Conservation (phyloP, 768 basidiomycete species). For the Trametes punicea region DNA sequence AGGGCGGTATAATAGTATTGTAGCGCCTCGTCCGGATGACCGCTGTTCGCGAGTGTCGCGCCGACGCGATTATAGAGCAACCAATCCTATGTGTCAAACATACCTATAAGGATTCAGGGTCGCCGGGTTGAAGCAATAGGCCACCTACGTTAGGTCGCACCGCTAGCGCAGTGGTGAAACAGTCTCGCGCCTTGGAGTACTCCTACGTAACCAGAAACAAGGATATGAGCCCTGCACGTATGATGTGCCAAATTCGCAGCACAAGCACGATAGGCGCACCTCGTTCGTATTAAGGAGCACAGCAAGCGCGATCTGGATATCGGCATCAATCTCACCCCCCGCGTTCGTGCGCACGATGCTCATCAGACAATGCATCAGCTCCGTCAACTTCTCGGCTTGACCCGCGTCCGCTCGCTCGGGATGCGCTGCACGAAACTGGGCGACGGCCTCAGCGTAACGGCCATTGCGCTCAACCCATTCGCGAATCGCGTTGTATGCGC, state of each 20-base stretch:
- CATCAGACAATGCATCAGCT: slow-evolving; percentile 76
- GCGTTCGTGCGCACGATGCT: slow-evolving; percentile 65
- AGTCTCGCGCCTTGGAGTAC: slow-evolving; percentile 89
- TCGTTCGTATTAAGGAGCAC: slow-evolving; percentile 91
- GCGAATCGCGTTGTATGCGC: slow-evolving; percentile 77
- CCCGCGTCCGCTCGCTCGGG: slow-evolving; percentile 30
- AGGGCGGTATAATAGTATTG: slow-evolving; percentile 84
- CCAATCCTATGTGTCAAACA: slow-evolving; percentile 63
- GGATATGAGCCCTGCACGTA: background rate
- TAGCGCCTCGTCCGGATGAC: slow-evolving; percentile 75
- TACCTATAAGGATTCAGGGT: background rate
- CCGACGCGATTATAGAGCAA: slow-evolving; percentile 90
- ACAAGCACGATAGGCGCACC: slow-evolving; percentile 39
- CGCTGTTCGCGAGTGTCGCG: slow-evolving; percentile 90
- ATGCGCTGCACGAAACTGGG: slow-evolving; percentile 35
- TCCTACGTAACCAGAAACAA: slow-evolving; percentile 49
- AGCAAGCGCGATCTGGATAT: slow-evolving; percentile 92
- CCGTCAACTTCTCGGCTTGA: slow-evolving; percentile 41
- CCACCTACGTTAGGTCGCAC: slow-evolving; percentile 75
- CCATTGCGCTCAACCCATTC: slow-evolving; percentile 74
- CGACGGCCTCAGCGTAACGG: slow-evolving; percentile 48
- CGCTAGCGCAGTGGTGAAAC: slow-evolving; percentile 84
- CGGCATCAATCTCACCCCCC: slow-evolving; percentile 74
- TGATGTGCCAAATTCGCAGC: background rate
- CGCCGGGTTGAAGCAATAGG: background rate